These are phyloP conservation scores for Mycena pura DNA, from an alignment of 768 basidiomycete species.

Conservation along the genomic window DNA sequence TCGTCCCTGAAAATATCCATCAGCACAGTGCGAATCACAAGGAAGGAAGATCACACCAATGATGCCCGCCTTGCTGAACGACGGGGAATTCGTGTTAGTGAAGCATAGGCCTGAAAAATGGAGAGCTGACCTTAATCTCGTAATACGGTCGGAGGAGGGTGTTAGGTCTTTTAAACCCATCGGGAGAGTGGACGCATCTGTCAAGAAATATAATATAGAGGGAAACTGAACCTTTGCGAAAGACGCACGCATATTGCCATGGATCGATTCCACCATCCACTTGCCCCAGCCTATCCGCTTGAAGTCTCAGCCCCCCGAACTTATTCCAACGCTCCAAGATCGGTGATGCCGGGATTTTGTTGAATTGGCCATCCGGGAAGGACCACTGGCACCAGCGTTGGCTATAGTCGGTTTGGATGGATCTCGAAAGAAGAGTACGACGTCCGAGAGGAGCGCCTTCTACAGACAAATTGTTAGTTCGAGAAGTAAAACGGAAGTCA, in stretches of 20 bases:
- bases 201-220: conserved; percentile 4
- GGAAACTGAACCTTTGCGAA: not conserved
- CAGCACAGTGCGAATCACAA: not conserved
- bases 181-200: conserved; percentile 22
- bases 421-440: conserved; percentile 13
- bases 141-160: conserved; percentile 22
- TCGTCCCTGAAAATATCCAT: conserved; percentile 12
- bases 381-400: conserved; percentile 6
- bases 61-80: conserved; percentile 20
- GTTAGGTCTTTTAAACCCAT: conserved; percentile 1
- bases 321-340: conserved; percentile 21
- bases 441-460: conserved; percentile 14
- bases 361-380: conserved; percentile 11
- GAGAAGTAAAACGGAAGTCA: not conserved
- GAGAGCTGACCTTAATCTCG: conserved; percentile 4
- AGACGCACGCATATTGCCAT: conserved; percentile 21
- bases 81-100: not conserved
- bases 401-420: conserved; percentile 9
- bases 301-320: conserved; percentile 12
- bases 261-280: conserved; percentile 20
- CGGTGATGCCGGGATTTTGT: conserved; percentile 11
- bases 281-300: conserved; percentile 17
- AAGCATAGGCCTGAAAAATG: not conserved
- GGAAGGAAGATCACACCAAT: conserved; percentile 2
- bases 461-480: not conserved